These are phyloP conservation scores for Phanerochaete carnosa DNA, from an alignment of 768 basidiomycete species.

Conservation along the genomic window DNA sequence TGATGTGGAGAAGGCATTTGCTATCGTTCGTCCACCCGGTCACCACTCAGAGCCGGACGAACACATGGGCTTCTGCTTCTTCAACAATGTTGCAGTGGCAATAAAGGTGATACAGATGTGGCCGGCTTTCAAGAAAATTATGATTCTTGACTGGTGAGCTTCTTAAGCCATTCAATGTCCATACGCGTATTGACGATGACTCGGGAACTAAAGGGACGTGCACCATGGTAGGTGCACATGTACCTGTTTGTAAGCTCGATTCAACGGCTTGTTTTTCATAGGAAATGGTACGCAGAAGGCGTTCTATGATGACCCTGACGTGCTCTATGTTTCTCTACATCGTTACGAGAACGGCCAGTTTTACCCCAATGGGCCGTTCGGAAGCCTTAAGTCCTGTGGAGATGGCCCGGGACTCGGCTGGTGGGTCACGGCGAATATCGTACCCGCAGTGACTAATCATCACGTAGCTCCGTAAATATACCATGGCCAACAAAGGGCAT, in stretches of 20 bases:
- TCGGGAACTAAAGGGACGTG: conserved; percentile 66
- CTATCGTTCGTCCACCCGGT: conserved; percentile 95
- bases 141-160: conserved; percentile 95
- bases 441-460: not conserved
- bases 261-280: conserved; percentile 24
- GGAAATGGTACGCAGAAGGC: conserved; percentile 97
- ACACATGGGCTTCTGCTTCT: conserved; percentile 99
- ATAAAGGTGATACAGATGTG: conserved; percentile 73
- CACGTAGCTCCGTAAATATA: conserved; percentile 83
- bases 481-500: conserved; percentile 90
- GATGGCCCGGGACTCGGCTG: conserved; percentile 81
- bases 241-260: not conserved
- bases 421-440: conserved; percentile 44
- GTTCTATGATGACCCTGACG: conserved; percentile 88
- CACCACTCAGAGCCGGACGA: conserved; percentile 98
- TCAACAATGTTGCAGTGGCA: conserved; percentile 97
- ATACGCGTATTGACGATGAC: not conserved
- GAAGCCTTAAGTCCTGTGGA: conserved; percentile 82
- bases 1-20: conserved; percentile 82
- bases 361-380: conserved; percentile 92
- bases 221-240: conserved; percentile 68
- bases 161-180: not conserved
- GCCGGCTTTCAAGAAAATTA: conserved; percentile 69
- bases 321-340: conserved; percentile 93
- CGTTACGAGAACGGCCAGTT: conserved; percentile 90